Conservation (phyloP, 2,329 filamentous ascomycete species). For the Claviceps humidiphila region DNA sequence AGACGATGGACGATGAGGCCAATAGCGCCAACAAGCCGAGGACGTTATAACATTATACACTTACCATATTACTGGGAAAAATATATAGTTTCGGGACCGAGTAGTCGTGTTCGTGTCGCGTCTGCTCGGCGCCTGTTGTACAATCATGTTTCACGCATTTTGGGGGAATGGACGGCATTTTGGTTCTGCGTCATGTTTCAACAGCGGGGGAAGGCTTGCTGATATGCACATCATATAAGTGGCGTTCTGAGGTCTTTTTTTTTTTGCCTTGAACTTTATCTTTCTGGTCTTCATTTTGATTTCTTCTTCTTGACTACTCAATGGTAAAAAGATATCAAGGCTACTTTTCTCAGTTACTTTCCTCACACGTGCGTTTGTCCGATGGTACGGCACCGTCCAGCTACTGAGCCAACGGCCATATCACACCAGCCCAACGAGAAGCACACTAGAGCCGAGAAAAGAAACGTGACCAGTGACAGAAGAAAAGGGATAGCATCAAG, state of each 20-base stretch:
- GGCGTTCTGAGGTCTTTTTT: neutral
- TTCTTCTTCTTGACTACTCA: neutral
- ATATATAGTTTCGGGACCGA: too few relatives aligned
- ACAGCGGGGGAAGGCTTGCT: neutral
- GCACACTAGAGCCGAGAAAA: too few relatives aligned
- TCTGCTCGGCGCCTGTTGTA: too few relatives aligned
- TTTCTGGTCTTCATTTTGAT: neutral
- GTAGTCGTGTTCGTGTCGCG: too few relatives aligned
- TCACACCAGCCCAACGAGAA: too few relatives aligned
- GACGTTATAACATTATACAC: conserved; percentile 6
- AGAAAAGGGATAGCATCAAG: too few relatives aligned
- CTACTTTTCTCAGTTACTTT: too few relatives aligned
- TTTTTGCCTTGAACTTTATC: neutral
- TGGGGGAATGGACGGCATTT: neutral
- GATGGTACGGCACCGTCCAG: too few relatives aligned
- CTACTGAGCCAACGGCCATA: too few relatives aligned
- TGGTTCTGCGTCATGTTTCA: neutral
- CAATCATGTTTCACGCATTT: neutral
- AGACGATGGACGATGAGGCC: conserved; percentile 28
- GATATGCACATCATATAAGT: too few relatives aligned
- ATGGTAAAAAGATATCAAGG: neutral
- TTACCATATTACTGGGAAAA: neutral
- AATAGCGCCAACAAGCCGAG: conserved; percentile 4
- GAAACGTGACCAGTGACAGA: too few relatives aligned
- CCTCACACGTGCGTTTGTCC: too few relatives aligned